Evolutionary conservation across 371 early-diverging fungal genomes (phyloP), one percentile per base, ranked within the genome.

Genomic region (Mucor saturninus): DNA sequence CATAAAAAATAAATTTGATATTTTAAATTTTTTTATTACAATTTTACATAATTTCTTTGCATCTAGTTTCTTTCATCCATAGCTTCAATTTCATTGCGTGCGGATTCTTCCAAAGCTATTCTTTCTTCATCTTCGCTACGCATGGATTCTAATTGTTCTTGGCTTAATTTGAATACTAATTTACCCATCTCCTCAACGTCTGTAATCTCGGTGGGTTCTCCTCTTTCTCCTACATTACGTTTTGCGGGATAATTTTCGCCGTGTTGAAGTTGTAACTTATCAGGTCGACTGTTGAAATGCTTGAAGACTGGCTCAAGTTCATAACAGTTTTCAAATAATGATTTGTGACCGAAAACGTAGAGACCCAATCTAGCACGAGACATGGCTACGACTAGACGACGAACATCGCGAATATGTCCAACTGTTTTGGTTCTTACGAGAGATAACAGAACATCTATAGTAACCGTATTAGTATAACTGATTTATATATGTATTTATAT

Each of bases 321-420:
- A 54, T 82, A 81, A 58, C 94, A 92, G 55, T 85, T 79, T 49
- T 83, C 83, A 74, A 98, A 95, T 9, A 98, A 67, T 10, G 69
- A 60, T 38, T 73, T 72, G 13, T 91, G 73, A 54, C 97, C 86
- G 72, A 98, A 93, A 39, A 98, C 86, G 69, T 98, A 98, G 0
- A 98, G 80, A 15, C 98, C 98, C 31, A 98, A 81, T 15, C 95
- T 83, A 2, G 97, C 96, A 40, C 97, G 83, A 3, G 97, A 96
- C 74, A 98, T 64, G 11, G 97, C 95, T 0, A 96, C 97, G 15
- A 93, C 84, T 54, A 95, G 62, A 30, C 97, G 89, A 26, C 96
- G 87, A 13, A 94, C 82, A 65, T 98, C 98, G 15, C 95, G 89
- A 43, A 97, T 68, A 73, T 97, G 95, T 14, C 98, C 98, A 4